phyloP scores from a whole-genome alignment of 345 rosid genomes.

The Nasturtium officinale region DNA sequence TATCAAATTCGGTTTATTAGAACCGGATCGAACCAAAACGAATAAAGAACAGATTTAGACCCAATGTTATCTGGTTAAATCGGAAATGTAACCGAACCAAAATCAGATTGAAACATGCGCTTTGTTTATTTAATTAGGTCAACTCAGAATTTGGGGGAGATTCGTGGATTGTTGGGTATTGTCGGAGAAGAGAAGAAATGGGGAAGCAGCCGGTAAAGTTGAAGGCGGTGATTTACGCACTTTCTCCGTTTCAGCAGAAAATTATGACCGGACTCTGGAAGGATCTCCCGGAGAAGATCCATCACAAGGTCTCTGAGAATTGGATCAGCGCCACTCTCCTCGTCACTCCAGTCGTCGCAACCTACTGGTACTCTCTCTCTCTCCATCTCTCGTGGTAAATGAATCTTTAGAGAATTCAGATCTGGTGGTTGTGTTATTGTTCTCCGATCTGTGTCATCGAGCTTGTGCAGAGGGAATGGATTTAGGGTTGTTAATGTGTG shows the following conservation, averaged over 20 bases:
- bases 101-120: constrained; percentile 5
- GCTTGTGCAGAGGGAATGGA: background rate
- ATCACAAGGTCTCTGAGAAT: constrained; percentile 82
- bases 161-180: constrained; percentile 13
- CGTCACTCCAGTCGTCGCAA: constrained; percentile 64
- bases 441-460: constrained; percentile 7
- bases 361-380: constrained; percentile 52
- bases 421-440: constrained; percentile 20
- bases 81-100: constrained; percentile 14
- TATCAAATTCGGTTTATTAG: background rate
- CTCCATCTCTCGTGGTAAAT: background rate
- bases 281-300: constrained; percentile 70
- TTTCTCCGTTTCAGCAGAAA: constrained; percentile 87
- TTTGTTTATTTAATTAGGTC: constrained; percentile 5
- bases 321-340: constrained; percentile 82
- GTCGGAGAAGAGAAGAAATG: constrained; percentile 44
- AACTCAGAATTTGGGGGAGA: constrained; percentile 1
- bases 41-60: background rate
- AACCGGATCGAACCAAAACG: constrained; percentile 6
- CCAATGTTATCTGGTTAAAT: background rate
- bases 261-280: constrained; percentile 74
- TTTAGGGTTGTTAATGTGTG: constrained; percentile 15
- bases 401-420: background rate
- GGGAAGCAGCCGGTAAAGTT: constrained; percentile 77
- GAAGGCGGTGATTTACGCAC: constrained; percentile 84